A percentile compares a stretch with the other conserved stretches of the same genome.
Conservation (phyloP, 257 asterid species). For the Ehretia macrophylla region DNA sequence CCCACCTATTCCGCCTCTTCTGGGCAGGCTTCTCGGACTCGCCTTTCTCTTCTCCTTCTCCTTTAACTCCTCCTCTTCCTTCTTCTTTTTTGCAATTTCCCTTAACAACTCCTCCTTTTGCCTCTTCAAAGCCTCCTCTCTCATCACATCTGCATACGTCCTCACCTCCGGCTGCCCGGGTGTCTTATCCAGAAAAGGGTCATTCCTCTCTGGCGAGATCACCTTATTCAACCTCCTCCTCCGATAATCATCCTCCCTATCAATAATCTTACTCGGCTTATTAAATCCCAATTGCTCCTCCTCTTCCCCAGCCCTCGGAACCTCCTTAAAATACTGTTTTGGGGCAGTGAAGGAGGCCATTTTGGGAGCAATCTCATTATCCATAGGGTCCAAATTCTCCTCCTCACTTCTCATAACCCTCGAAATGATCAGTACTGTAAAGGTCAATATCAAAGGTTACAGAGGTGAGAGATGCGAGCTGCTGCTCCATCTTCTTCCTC, state of each 20-base stretch:
- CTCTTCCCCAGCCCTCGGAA: conserved; percentile 62
- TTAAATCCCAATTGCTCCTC: conserved; percentile 73
- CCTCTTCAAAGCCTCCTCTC: conserved; percentile 69
- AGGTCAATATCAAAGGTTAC: conserved; percentile 75
- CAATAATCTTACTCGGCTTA: conserved; percentile 71
- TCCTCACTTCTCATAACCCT: conserved; percentile 78
- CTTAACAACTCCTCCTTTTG: conserved; percentile 74
- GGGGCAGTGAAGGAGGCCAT: conserved; percentile 87
- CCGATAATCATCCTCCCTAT: conserved; percentile 81
- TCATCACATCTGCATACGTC: conserved; percentile 86
- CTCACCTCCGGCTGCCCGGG: conserved; percentile 83
- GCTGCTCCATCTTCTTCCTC: conserved; percentile 86
- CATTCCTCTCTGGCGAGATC: conserved; percentile 79
- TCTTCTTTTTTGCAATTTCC: conserved; percentile 74
- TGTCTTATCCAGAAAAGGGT: conserved; percentile 81
- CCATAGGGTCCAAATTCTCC: conserved; percentile 54
- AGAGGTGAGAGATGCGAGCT: conserved; percentile 65
- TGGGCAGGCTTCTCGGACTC: conserved; percentile 52
- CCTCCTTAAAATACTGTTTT: conserved; percentile 64
- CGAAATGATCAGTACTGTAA: conserved; percentile 55
- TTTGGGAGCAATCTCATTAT: conserved; percentile 67
- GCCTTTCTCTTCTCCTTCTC: conserved; percentile 33
- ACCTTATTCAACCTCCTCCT: conserved; percentile 76
- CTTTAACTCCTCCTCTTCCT: conserved; percentile 54
- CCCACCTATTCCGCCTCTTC: conserved; percentile 97